Percentiles rank a stretch among this genome's conserved stretches.
Conservation (phyloP, 2,329 filamentous ascomycete genomes). For the Aspergillus tubingensis region DNA sequence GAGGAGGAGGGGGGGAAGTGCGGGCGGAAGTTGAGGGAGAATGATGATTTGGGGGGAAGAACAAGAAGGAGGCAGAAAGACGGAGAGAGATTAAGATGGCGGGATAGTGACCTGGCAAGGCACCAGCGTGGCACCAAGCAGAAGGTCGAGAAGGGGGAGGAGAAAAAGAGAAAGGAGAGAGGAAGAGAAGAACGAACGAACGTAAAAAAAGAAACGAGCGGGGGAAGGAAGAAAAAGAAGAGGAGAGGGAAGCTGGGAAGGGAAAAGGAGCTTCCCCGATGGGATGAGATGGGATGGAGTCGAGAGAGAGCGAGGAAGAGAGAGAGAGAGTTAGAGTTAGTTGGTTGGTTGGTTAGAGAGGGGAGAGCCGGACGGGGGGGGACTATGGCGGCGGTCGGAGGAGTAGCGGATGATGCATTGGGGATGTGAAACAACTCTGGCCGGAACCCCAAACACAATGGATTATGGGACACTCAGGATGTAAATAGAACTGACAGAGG, state of each 20-base stretch:
- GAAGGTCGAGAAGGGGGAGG: slow-evolving; percentile 3
- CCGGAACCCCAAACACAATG: background rate
- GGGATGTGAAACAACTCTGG: slow-evolving; percentile 3
- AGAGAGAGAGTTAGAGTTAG: background rate
- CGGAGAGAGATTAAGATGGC: slow-evolving; percentile 13
- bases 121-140: slow-evolving; percentile 16
- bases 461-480: slow-evolving; percentile 5
- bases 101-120: slow-evolving; percentile 6
- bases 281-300: background rate
- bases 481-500: slow-evolving; percentile 13
- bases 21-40: slow-evolving; percentile 8
- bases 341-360: background rate
- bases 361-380: slow-evolving; percentile 15
- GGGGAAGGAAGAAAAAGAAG: background rate
- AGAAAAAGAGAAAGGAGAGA: background rate
- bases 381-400: slow-evolving; percentile 37
- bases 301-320: slow-evolving; percentile 7
- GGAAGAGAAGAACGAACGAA: background rate
- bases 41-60: slow-evolving; percentile 6
- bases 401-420: slow-evolving; percentile 34
- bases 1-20: slow-evolving; percentile 4
- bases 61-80: slow-evolving; percentile 7
- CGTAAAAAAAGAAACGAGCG: background rate
- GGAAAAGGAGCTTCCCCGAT: background rate
- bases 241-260: background rate